phyloP scores from a whole-genome alignment of 2,329 filamentous ascomycete species.

The Talaromyces rugulosus region DNA sequence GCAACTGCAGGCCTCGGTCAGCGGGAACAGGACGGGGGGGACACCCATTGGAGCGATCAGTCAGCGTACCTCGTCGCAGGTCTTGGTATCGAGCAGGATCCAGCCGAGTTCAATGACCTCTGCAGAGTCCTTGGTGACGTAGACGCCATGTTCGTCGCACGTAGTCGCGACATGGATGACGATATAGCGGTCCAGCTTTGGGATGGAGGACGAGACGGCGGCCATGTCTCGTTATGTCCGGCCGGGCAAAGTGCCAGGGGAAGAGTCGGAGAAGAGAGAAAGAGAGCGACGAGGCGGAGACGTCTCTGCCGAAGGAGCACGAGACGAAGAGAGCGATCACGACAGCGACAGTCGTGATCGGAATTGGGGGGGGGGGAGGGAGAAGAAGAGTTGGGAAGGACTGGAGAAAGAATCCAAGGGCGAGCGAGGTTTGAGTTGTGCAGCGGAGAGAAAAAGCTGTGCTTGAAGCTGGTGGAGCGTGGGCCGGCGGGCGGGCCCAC shows the following conservation, averaged over 20 bases:
- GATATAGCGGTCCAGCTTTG: conserved; percentile 89
- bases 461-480: conserved; percentile 25
- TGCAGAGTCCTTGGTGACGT: conserved; percentile 98
- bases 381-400: conserved; percentile 7
- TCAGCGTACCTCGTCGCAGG: conserved; percentile 76
- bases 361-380: neutral
- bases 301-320: conserved; percentile 12
- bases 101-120: conserved; percentile 99
- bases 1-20: conserved; percentile 59
- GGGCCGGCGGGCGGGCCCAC: neutral
- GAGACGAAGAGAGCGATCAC: conserved; percentile 13
- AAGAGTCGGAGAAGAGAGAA: conserved; percentile 12
- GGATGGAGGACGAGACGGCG: conserved; percentile 49
- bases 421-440: conserved; percentile 12
- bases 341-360: conserved; percentile 14
- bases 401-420: conserved; percentile 13
- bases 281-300: conserved; percentile 8
- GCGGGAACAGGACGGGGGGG: conserved; percentile 13
- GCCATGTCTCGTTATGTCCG: conserved; percentile 33
- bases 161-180: conserved; percentile 98
- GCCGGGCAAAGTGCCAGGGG: conserved; percentile 13
- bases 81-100: conserved; percentile 91
- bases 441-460: conserved; percentile 20
- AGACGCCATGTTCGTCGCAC: conserved; percentile 98
- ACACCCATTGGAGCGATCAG: conserved; percentile 3